Conservation (phyloP, 1,284 basidiomycete genomes). For the Flammula alnicola region DNA sequence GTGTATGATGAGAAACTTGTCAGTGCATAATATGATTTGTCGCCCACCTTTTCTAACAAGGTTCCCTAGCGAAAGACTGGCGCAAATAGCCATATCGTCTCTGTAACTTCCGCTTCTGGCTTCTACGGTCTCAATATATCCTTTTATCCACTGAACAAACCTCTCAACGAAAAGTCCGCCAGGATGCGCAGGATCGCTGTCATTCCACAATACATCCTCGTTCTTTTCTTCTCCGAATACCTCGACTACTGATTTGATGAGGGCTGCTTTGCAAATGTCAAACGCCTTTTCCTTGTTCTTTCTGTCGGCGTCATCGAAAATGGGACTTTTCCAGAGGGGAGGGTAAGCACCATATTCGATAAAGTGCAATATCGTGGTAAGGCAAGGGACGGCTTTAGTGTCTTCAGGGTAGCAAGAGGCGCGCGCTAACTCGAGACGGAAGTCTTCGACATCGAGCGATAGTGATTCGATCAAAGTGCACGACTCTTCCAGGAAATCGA, state of each 20-base stretch:
- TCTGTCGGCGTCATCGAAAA: constrained; percentile 47
- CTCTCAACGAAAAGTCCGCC: constrained; percentile 75
- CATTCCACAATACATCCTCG: constrained; percentile 73
- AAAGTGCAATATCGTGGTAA: constrained; percentile 70
- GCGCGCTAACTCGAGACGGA: constrained; percentile 72
- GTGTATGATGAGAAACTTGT: constrained; percentile 1
- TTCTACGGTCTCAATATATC: constrained; percentile 46
- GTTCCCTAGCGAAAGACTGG: constrained; percentile 83
- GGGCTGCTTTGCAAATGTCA: constrained; percentile 80
- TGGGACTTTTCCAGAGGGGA: constrained; percentile 58
- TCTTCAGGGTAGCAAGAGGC: constrained; percentile 62
- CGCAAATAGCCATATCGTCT: constrained; percentile 84
- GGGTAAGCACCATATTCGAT: constrained; percentile 72
- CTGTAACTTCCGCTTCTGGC: constrained; percentile 37
- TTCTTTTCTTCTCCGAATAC: constrained; percentile 84
- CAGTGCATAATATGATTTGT: constrained; percentile 1
- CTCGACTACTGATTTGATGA: constrained; percentile 86
- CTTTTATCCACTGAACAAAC: constrained; percentile 80
- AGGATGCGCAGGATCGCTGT: constrained; percentile 55
- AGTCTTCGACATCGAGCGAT: constrained; percentile 74
- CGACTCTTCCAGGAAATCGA: constrained; percentile 72
- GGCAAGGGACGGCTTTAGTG: constrained; percentile 59
- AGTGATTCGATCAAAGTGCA: constrained; percentile 79
- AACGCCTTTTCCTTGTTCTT: constrained; percentile 72
- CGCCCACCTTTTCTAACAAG: constrained; percentile 74